Evolutionary conservation across 192 early-diverging fungal species (phyloP), one percentile per base, ranked within the genome.

Genomic region (Funneliformis mosseae): DNA sequence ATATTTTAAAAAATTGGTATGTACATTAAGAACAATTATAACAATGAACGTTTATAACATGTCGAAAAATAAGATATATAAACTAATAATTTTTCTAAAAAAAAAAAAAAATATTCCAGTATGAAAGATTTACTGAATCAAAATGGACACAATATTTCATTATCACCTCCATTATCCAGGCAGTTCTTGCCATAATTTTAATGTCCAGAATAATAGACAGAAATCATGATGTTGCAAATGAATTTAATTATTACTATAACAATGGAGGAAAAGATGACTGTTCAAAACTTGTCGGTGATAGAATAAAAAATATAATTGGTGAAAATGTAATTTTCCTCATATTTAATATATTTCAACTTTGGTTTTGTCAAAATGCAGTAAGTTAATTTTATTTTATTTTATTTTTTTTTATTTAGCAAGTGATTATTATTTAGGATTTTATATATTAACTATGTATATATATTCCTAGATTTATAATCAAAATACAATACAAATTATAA

Each of bases 401-500:
- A n/a, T n/a, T n/a, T n/a, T n/a, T n/a, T n/a, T n/a, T n/a, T n/a
- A n/a, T n/a, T n/a, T n/a, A n/a, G n/a, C n/a, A n/a, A n/a, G n/a
- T n/a, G n/a, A n/a, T n/a, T n/a, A n/a, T n/a, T n/a, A n/a, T n/a
- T n/a, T n/a, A n/a, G n/a, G n/a, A n/a, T n/a, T 27, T 68, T 21
- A 66, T 11, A 8, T 28, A 27, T 12, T 69, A 11, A 6, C 33
- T 8, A 69, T 39, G 10, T 3, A 33, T 33, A n/a, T 27, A 12
- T 67, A 67, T 72, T 73, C 7, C n/a, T 45, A 73, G 71, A 46
- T 73, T 28, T 45, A 16, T 25, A 48, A 73, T 46, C 71, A 73
- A 46, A 73, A 77, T 45, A 45, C 62, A 14, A 77, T 77, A 46
- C 76, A 77, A 67, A 66, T 77, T n/a, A 66, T 77, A 45, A 64